phyloP scores from a whole-genome alignment of 495 filamentous ascomycete genomes.

The Xylaria longipes region DNA sequence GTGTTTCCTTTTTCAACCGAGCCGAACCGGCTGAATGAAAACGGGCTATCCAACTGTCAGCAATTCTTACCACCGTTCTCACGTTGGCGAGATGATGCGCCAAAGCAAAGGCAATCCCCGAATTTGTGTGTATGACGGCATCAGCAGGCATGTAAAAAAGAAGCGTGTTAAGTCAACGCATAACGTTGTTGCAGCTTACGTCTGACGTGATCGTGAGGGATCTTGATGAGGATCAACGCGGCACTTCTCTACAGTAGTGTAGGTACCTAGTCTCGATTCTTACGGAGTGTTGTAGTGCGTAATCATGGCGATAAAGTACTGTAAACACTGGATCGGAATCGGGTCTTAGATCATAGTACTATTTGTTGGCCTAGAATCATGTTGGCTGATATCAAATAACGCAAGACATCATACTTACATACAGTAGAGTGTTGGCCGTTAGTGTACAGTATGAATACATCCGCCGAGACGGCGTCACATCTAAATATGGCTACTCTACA shows the following conservation, averaged over 20 bases:
- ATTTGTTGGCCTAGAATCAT: neutral
- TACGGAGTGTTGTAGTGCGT: constrained; percentile 4
- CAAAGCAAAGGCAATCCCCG: neutral
- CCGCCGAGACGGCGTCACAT: neutral
- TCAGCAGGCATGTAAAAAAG: neutral
- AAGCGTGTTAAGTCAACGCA: neutral
- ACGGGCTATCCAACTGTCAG: constrained; percentile 11
- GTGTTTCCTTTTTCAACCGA: constrained; percentile 7
- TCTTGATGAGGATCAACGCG: constrained; percentile 20
- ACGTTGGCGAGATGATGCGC: neutral
- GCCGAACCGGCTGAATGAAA: constrained; percentile 9
- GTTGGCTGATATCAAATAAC: constrained; percentile 8
- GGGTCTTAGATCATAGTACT: neutral
- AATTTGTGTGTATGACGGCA: constrained; percentile 11
- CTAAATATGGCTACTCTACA: neutral
- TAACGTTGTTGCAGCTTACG: neutral
- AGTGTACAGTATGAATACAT: neutral
- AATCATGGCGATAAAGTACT: constrained; percentile 3
- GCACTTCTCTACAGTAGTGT: constrained; percentile 19
- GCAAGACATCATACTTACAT: constrained; percentile 1
- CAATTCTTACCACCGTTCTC: neutral
- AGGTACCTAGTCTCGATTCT: neutral
- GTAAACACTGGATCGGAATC: neutral
- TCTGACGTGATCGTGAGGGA: constrained; percentile 15
- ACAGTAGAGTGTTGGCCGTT: neutral